Base-by-base conservation (phyloP, 2,329 filamentous ascomycete species). In the Harringtonia aguacate region DNA sequence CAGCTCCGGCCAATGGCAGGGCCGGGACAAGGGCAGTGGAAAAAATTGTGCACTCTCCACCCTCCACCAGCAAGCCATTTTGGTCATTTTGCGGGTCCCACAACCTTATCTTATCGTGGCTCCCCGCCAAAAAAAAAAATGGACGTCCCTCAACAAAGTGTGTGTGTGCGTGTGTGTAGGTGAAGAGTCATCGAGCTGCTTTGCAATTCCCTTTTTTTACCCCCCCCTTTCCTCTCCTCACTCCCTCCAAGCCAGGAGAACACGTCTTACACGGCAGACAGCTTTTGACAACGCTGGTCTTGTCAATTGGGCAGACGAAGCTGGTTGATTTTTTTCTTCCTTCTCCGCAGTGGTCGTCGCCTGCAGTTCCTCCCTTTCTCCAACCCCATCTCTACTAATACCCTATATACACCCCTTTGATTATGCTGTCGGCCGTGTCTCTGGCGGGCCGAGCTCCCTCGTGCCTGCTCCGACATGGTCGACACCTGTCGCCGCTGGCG, bases 381-480 rank as follows among this genome's bases (percentile, higher is more conserved):
- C 9, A 2, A 10, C 29, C 10, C n/a, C 24, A 27, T 6, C 24
- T 27, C 24, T 6, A 7, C 24, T 27, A 7, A 27, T 31, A 14
- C 30, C 4, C 7, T 31, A 14, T 13, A n/a, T 14, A 13, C 30
- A 14, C 30, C 7, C 30, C 4, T 29, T 13, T 29, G 24, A 56
- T 44, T 33, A 58, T 60, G 56, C 42, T 56, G 54, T 58, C 58
- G 53, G 57, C 56, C 52, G 50, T 60, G 52, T 55, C 51, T 46
- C 52, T 77, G 61, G 73, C 73, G 55, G 72, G 73, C 57, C 70
- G 74, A 58, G 72, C 73, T 56, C 73, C 75, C 61, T 67, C 71
- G 36, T 42, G 50, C 55, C 60, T 77, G 57, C 67, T 79, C 61
- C 72, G 73, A 60, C 68, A 72, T 60, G 67, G 67, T 56, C 67